These are phyloP conservation scores for Kuraishia ogatae DNA, from an alignment of 805 yeast genomes.

Conservation along the genomic window DNA sequence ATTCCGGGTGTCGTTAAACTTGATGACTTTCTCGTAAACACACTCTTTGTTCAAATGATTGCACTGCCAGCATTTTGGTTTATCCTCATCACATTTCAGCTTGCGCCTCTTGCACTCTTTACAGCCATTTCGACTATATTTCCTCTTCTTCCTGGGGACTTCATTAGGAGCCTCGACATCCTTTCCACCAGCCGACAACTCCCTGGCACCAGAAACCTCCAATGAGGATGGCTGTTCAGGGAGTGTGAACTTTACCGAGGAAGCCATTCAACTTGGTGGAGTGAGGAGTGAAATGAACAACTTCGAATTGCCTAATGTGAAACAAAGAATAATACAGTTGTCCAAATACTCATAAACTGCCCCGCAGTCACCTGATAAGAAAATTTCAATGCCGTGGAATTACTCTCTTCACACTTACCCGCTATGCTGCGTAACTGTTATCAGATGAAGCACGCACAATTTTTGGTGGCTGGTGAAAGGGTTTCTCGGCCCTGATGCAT, in stretches of 20 bases:
- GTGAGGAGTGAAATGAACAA: neutral
- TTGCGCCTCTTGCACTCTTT: slow-evolving; percentile 35
- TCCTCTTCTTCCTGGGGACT: slow-evolving; percentile 20
- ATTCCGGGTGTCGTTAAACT: slow-evolving; percentile 21
- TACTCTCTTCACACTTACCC: too few species aligned
- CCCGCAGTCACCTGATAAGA: too few species aligned
- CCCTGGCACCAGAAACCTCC: neutral
- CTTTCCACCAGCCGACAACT: neutral
- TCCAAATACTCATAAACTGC: neutral
- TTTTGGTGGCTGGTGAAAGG: too few species aligned
- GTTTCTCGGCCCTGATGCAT: too few species aligned
- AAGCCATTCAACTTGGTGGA: neutral
- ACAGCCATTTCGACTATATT: slow-evolving; percentile 37
- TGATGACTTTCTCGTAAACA: slow-evolving; percentile 24
- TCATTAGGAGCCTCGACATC: neutral
- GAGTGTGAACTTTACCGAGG: neutral
- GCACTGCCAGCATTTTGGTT: slow-evolving; percentile 34
- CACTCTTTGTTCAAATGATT: slow-evolving; percentile 26
- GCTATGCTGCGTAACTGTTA: too few species aligned
- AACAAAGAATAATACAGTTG: too few species aligned
- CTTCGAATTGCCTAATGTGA: too few species aligned
- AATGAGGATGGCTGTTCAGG: neutral
- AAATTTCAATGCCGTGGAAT: too few species aligned
- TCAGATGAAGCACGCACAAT: too few species aligned
- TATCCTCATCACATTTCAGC: slow-evolving; percentile 30